Percentiles rank a stretch among this genome's conserved stretches.
Evolutionary conservation across 352 stramenopile species (phyloP).

Genomic region (Pythium scleroteichum): DNA sequence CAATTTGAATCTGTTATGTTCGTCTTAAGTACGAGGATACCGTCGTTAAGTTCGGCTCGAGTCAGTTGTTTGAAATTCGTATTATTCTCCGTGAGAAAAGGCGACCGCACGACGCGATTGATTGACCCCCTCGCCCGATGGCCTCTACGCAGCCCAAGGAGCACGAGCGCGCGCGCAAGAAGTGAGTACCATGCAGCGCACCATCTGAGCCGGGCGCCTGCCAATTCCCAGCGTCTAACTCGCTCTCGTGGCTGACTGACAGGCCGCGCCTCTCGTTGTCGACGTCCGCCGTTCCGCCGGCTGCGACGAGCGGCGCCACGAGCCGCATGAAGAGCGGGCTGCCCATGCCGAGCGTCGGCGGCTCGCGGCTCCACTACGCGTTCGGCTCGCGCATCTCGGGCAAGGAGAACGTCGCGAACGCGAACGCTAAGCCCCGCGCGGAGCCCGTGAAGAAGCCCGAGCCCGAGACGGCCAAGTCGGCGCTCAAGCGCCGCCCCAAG

Average conservation of each 20-base stretch:
- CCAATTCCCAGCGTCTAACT: background rate
- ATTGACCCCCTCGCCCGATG: background rate
- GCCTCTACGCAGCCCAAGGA: constrained; percentile 4
- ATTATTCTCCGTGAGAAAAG: background rate
- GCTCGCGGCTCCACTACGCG: constrained; percentile 19
- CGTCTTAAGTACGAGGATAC: constrained; percentile 19
- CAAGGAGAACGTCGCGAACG: constrained; percentile 23
- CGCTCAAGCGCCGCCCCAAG: constrained; percentile 15
- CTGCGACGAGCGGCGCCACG: background rate
- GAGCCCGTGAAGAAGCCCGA: constrained; percentile 19
- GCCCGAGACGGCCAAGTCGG: constrained; percentile 8
- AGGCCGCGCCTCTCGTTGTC: constrained; percentile 22
- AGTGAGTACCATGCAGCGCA: constrained; percentile 15
- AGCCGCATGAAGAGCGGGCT: constrained; percentile 23
- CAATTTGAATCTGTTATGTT: background rate
- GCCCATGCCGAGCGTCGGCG: constrained; percentile 12
- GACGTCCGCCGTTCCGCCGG: background rate
- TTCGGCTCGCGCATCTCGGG: constrained; percentile 25
- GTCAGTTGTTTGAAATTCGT: constrained; percentile 26
- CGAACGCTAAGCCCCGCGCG: background rate
- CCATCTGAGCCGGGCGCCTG: background rate
- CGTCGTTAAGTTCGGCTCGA: constrained; percentile 17
- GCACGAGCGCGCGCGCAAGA: constrained; percentile 26
- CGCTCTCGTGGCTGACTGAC: background rate
- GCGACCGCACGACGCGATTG: constrained; percentile 6